Conservation (phyloP, 441 rosid species). For the Populus tomentosa region DNA sequence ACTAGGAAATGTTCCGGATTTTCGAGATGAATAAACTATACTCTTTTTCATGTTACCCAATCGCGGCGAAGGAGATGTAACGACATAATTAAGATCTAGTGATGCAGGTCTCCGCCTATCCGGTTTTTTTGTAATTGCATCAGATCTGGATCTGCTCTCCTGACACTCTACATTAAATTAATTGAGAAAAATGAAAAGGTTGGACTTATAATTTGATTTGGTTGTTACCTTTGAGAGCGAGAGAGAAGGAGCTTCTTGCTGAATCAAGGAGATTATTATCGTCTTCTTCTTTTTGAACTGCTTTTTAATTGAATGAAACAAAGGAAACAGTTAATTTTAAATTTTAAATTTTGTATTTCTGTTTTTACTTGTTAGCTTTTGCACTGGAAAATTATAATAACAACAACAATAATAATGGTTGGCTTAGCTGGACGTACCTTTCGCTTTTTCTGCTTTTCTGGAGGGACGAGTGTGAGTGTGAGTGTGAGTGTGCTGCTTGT, state of each 20-base stretch:
- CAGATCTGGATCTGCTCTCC: constrained; percentile 78
- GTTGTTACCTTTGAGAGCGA: constrained; percentile 68
- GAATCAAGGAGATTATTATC: constrained; percentile 51
- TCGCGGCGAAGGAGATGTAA: constrained; percentile 60
- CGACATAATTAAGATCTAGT: constrained; percentile 64
- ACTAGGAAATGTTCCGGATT: constrained; percentile 71
- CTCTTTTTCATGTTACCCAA: constrained; percentile 49
- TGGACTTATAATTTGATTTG: background rate
- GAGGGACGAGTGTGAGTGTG: constrained; percentile 38
- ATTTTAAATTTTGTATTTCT: background rate
- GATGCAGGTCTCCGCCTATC: constrained; percentile 75
- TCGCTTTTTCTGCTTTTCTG: constrained; percentile 54
- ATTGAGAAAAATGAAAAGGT: background rate
- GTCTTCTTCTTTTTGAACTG: constrained; percentile 56
- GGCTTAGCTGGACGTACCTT: constrained; percentile 31
- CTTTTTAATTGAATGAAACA: constrained; percentile 14
- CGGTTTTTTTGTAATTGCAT: constrained; percentile 49
- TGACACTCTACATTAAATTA: constrained; percentile 52
- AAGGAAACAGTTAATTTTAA: constrained; percentile 15
- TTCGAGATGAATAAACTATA: constrained; percentile 41
- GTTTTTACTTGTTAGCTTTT: background rate
- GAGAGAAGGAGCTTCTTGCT: constrained; percentile 83
- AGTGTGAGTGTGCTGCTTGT: background rate
- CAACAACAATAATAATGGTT: background rate
- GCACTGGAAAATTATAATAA: background rate